Evolutionary conservation across 805 yeast species (phyloP).

Genomic region (Candida nemodendra): DNA sequence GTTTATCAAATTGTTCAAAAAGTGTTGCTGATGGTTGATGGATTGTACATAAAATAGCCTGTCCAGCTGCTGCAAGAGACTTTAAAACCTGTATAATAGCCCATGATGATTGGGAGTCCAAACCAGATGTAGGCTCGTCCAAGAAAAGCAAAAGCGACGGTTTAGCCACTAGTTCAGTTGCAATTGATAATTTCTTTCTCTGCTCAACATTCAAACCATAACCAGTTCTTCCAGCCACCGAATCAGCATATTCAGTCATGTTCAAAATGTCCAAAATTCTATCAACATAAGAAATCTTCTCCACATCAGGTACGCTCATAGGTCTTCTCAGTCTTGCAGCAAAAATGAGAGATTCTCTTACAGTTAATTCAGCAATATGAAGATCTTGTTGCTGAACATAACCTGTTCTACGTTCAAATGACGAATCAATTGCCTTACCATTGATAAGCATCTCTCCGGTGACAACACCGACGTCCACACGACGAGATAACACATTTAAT

Average conservation of each 20-base stretch:
- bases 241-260: constrained; percentile 49
- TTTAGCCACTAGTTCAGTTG: constrained; percentile 54
- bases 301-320: constrained; percentile 37
- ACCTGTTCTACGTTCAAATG: constrained; percentile 54
- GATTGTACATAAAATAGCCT: constrained; percentile 58
- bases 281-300: constrained; percentile 44
- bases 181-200: constrained; percentile 52
- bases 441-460: constrained; percentile 58
- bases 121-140: constrained; percentile 63
- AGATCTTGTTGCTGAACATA: constrained; percentile 58
- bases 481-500: constrained; percentile 50
- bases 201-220: constrained; percentile 55
- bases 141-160: constrained; percentile 52
- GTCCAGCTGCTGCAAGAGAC: constrained; percentile 50
- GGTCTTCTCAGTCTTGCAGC: constrained; percentile 51
- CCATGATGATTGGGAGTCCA: constrained; percentile 61
- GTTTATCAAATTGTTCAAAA: constrained; percentile 43
- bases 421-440: constrained; percentile 45
- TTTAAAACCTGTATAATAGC: constrained; percentile 52
- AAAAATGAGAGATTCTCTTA: constrained; percentile 48
- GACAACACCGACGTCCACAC: constrained; percentile 51
- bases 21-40: constrained; percentile 50
- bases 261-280: constrained; percentile 38
- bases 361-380: constrained; percentile 50
- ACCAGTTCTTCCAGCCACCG: constrained; percentile 47